Evolutionary conservation across 768 basidiomycete genomes (phyloP), one percentile per base, ranked within the genome.

Genomic region (Gelatoporia subvermispora): DNA sequence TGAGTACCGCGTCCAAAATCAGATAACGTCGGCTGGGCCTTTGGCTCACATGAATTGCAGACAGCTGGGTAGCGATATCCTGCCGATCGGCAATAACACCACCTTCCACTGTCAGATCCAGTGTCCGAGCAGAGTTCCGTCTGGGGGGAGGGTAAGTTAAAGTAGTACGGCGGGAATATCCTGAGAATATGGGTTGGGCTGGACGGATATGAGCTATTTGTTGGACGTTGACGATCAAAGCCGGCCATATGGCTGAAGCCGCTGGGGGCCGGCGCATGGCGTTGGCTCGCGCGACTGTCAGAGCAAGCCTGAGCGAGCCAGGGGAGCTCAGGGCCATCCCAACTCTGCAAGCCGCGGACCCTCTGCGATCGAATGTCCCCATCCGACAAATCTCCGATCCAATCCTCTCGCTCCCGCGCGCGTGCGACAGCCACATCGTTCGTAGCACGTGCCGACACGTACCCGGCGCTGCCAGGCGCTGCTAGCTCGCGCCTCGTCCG

Each of bases 21-120:
- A 58, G 57, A 58, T 58, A 58, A 55, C 56, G 45, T 31, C 38
- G 43, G 53, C 49, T 49, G 48, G 51, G n/a, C 48, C 48, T 50
- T 43, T 45, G 51, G 57, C 56, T 54, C 56, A 57, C 56, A 57
- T 57, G 56, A 50, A 56, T 40, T 51, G 35, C 45, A 11, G 11
- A n/a, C 17, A 7, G 15, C 20, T 34, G 10, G 22, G 24, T 11
- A 10, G 43, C 25, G 43, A 43, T 43, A 45, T 31, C 25, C 5
- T 47, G 55, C 51, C 55, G 55, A 43, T 49, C 55, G 52, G 56
- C 49, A 52, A 40, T 20, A 42, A n/a, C 25, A 37, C 21, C n/a
- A 44, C 24, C 40, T 34, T 20, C n/a, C 18, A 37, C 37, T 24
- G 42, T 47, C 50, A 51, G 42, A 21, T 34, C 24, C 38, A 39